Evolutionary conservation across 257 asterid genomes (phyloP), one percentile per base, ranked within the genome.

Genomic region (Ophiorrhiza pumila): DNA sequence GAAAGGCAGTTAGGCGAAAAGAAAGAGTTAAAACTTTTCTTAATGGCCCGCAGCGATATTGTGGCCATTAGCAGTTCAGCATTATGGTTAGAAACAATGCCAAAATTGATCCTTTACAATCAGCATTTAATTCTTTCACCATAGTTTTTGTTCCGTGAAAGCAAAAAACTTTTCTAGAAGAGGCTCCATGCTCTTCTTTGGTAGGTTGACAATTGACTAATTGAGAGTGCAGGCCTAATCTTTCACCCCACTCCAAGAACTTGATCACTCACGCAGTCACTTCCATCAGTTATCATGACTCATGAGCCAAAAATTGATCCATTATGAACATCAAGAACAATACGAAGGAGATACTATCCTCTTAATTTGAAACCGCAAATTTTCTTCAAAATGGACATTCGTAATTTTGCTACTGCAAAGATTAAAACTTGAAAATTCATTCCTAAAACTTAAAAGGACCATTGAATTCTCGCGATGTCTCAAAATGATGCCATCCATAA

Each of bases 121-220:
- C 68, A 20, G 49, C 37, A n/a, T 18, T 56, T 25, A 18, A 14
- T 22, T 3, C 13, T 9, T 29, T 29, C 10, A 13, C 5, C 68
- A 62, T 20, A 11, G 76, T 20, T 69, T 42, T 61, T 61, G 70
- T 70, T 69, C 55, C 80, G 65, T 70, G 72, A 31, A 76, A 45
- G 74, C 58, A 65, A 76, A 45, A 56, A 25, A 42, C 49, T 42
- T n/a, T n/a, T n/a, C 41, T 35, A 2, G 11, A 18, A 2, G 49
- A 53, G 22, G 46, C 49, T 10, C 31, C 49, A 11, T 17, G 31
- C 41, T 22, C 63, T 23, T 53, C 34, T 67, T 32, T 18, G 34
- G 47, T 37, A 47, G 49, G 56, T 59, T 41, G 68, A 39, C 13
- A 15, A 18, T 76, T n/a, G 17, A 59, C 27, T 20, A 15, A 18